Base-by-base conservation (phyloP, 208 protist species). In the Crithidia thermophila region DNA sequence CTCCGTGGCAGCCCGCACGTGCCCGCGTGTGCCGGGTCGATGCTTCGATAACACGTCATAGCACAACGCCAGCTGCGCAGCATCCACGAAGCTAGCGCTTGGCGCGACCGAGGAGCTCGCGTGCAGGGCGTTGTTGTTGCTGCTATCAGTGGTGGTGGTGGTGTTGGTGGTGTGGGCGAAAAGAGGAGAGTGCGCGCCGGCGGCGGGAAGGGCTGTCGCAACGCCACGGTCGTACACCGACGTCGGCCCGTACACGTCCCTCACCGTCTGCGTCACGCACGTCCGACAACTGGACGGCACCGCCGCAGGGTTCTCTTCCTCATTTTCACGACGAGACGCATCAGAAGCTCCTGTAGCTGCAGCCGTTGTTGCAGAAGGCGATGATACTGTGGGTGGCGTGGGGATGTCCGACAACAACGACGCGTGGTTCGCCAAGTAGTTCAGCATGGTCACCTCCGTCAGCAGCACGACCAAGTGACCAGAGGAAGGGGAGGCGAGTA, bases 391-490 rank as follows among this genome's bases (percentile, higher is more conserved):
- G 36, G 36, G 5, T 49, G 66, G 21, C 31, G 18, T 45, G 28
- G 27, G 49, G 6, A 57, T 27, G 37, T 43, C 43, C 39, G 21
- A 28, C 43, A 46, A 5, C 1, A 83, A 46, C 13, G 57, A 50
- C 14, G 72, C 45, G 67, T 84, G 52, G 21, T 82, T 65, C 3
- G 53, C 76, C 4, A 95, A 59, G 66, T 95, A 95, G 45, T 81
- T 75, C 39, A 95, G 58, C 49, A 86, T 45, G 31, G 82, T 72
- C 21, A 95, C 82, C 67, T 95, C 86, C 6, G 79, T 88, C 25
- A 95, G 71, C 25, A 95, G 68, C 27, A 95, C 84, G 8, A 84
- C 58, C 0, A 94, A 56, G 34, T 94, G 84, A 18, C 63, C 72
- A 0, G 81, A 81, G 31, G 77, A 66, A 6, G 88, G 78, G 1